A percentile compares a stretch with the other conserved stretches of the same genome.
phyloP scores from a whole-genome alignment of 352 stramenopile species.

The Phytophthora europaea region DNA sequence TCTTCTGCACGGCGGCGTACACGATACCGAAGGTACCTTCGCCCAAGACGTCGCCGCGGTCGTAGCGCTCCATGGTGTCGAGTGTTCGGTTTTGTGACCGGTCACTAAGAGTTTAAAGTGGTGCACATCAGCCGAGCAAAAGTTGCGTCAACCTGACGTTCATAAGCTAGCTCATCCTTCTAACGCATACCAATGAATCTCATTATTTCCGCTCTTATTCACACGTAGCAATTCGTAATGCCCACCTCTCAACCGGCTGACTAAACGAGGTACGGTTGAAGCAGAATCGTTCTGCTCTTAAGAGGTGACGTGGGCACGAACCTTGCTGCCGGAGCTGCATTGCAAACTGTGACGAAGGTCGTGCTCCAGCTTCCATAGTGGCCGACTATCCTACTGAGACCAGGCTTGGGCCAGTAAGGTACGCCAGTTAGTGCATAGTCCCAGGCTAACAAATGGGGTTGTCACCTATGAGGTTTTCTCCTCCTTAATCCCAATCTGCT shows the following conservation, averaged over 20 bases:
- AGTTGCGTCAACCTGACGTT: too few relatives aligned
- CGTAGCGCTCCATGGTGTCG: constrained; percentile 81
- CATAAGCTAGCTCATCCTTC: too few relatives aligned
- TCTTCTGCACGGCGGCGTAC: constrained; percentile 82
- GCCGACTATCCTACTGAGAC: background rate
- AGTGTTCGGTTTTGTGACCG: constrained; percentile 12
- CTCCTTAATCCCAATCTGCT: background rate
- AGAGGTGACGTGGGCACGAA: too few relatives aligned
- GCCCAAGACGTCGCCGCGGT: constrained; percentile 76
- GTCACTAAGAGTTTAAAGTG: constrained; percentile 6
- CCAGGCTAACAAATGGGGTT: background rate
- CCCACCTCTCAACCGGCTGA: too few relatives aligned
- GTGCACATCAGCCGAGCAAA: constrained; percentile 9
- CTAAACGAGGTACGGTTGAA: too few relatives aligned
- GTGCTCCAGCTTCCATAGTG: background rate
- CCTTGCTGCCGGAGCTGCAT: too few relatives aligned
- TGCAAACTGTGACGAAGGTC: background rate
- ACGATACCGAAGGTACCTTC: constrained; percentile 93
- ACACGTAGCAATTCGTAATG: too few relatives aligned
- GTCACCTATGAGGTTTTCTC: background rate
- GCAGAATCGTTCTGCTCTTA: too few relatives aligned
- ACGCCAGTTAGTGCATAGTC: background rate
- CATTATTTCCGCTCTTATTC: too few relatives aligned
- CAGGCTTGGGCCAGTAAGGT: background rate
- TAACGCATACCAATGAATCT: too few relatives aligned